Conservation (phyloP, 2,329 filamentous ascomycete genomes). For the Colletotrichum sp. region DNA sequence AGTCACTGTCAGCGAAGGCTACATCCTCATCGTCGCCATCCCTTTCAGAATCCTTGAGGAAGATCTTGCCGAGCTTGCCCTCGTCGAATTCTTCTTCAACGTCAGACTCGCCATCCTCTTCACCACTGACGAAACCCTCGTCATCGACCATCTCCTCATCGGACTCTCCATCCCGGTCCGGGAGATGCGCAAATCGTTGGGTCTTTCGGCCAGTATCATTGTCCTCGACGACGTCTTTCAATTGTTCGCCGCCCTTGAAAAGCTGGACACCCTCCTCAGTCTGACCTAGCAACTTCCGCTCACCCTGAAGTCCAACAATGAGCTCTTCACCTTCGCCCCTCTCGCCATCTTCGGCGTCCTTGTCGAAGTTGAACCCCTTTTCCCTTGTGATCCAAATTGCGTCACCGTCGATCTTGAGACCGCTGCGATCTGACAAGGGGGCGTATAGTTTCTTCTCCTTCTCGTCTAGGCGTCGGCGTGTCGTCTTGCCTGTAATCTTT, state of each 20-base stretch:
- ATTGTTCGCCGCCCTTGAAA: conserved; percentile 77
- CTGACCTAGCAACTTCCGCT: conserved; percentile 81
- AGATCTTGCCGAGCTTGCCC: conserved; percentile 65
- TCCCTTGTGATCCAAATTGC: conserved; percentile 86
- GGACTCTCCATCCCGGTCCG: conserved; percentile 62
- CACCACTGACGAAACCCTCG: conserved; percentile 60
- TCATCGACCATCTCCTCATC: conserved; percentile 46
- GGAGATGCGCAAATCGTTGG: conserved; percentile 61
- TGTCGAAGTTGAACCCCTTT: conserved; percentile 77
- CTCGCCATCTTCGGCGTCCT: conserved; percentile 69
- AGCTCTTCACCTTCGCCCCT: conserved; percentile 95
- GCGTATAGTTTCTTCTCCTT: conserved; percentile 97
- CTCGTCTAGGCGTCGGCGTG: conserved; percentile 82
- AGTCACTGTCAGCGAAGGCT: conserved; percentile 95
- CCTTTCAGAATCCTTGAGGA: conserved; percentile 56
- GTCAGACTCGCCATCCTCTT: conserved; percentile 54
- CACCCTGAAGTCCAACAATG: conserved; percentile 86
- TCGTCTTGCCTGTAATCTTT: conserved; percentile 83
- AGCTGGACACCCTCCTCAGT: conserved; percentile 83
- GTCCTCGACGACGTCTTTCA: conserved; percentile 59
- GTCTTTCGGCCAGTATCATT: conserved; percentile 68
- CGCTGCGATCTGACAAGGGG: conserved; percentile 97
- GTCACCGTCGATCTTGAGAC: conserved; percentile 94
- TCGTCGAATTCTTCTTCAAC: conserved; percentile 64
- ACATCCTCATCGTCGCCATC: conserved; percentile 71